Conservation (phyloP, 225 moss, liverwort and hornwort species). For the Antitrichia curtipendula region DNA sequence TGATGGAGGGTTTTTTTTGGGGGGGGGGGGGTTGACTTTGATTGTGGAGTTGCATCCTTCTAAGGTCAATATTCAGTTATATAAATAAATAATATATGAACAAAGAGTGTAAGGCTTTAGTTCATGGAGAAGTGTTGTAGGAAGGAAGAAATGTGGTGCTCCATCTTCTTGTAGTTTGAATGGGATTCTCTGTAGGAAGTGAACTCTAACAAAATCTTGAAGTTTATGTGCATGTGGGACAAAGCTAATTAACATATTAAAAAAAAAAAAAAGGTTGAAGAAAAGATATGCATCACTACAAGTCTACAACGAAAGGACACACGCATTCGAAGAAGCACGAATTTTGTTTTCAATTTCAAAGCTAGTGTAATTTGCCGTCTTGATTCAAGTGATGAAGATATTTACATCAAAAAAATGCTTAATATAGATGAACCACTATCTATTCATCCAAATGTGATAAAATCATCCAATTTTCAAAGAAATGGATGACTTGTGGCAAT, state of each 20-base stretch:
- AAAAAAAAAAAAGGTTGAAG: too few relatives aligned
- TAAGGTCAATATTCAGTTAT: background rate
- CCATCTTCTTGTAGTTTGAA: accelerated
- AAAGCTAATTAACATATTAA: background rate
- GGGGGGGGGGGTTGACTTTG: accelerated
- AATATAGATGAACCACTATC: background rate
- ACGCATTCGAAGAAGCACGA: background rate
- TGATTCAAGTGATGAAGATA: too few relatives aligned
- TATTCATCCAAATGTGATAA: background rate
- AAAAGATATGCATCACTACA: background rate
- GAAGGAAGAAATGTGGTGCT: background rate
- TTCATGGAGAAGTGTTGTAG: background rate
- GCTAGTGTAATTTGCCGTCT: too few relatives aligned
- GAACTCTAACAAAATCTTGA: accelerated
- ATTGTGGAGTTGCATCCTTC: accelerated
- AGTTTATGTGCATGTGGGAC: accelerated
- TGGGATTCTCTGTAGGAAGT: accelerated
- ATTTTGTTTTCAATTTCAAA: too few relatives aligned
- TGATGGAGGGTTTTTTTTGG: background rate
- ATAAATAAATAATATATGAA: background rate
- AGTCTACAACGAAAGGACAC: background rate
- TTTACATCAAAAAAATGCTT: background rate
- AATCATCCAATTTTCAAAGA: background rate
- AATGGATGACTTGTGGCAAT: background rate
- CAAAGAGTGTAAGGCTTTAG: background rate